Base-by-base conservation (phyloP, 2,329 filamentous ascomycete species). In the Dryadomyces sulphureus region DNA sequence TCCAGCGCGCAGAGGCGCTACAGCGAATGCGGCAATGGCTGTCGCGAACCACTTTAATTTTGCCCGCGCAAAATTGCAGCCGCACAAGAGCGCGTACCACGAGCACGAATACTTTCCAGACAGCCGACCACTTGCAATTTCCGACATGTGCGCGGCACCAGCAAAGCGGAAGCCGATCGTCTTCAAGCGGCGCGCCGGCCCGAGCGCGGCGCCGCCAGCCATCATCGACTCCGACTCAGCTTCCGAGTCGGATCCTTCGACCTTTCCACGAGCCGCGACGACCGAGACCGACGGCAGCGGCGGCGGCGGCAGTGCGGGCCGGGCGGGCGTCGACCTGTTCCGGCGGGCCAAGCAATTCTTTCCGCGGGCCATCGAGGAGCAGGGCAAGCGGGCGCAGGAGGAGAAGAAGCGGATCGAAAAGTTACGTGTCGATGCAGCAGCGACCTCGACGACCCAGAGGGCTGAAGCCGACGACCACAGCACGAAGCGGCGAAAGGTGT, bases 311-410 rank as follows among this genome's bases (percentile, higher is more conserved):
- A 32, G 47, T 7, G 54, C 57, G 5, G 54, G 58, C 19, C 54
- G 57, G 17, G 52, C 55, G 24, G 62, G 66, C 2, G 60, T 77
- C 11, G 61, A 60, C 2, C 59, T 77, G 6, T 77, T 77, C 51
- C 64, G 66, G 38, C 68, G 69, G 5, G 63, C 68, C 12, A 68
- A 67, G 50, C 63, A 68, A 48, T 72, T 73, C 55, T 71, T 69
- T 43, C 62, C 66, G 6, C 42, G 38, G 6, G 44, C 46, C 12
- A 1, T 57, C 3, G 50, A 57, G 30, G 60, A 62, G 25, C 43
- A 53, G 25, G 38, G 12, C 7, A 44, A 27, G 6, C 30, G 43
- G 40, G 53, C 35, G 30, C 44, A 19, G 30, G 46, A 14, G 16
- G 40, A 40, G 7, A 43, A 46, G 14, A 39, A 42, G 45, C 41